These are phyloP conservation scores for Umbelopsis sp. DNA, from an alignment of 192 early-diverging fungal genomes.

Conservation along the genomic window DNA sequence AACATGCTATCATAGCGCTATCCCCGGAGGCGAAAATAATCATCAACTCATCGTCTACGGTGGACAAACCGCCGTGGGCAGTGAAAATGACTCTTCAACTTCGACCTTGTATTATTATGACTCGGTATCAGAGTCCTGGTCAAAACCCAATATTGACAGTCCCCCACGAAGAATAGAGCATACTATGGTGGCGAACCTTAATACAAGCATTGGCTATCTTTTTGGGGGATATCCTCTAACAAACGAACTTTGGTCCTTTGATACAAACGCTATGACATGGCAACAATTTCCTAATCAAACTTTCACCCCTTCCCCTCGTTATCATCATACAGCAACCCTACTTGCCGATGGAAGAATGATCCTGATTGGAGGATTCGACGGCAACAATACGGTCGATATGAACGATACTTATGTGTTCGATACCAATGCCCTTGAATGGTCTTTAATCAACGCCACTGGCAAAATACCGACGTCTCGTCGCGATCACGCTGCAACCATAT, in stretches of 20 bases:
- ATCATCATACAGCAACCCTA: slow-evolving; percentile 29
- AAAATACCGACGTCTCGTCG: slow-evolving; percentile 19
- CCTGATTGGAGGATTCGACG: slow-evolving; percentile 31
- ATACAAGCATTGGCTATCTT: slow-evolving; percentile 22
- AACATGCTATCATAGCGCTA: slow-evolving; percentile 24
- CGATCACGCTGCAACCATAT: slow-evolving; percentile 26
- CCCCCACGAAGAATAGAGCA: slow-evolving; percentile 23
- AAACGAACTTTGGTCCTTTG: slow-evolving; percentile 26
- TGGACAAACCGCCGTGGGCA: slow-evolving; percentile 21
- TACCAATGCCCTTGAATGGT: slow-evolving; percentile 16
- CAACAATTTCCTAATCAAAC: neutral
- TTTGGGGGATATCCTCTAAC: slow-evolving; percentile 32
- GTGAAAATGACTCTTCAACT: neutral
- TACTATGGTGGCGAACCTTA: slow-evolving; percentile 15
- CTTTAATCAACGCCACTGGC: neutral
- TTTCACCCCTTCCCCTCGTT: slow-evolving; percentile 24
- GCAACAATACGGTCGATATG: slow-evolving; percentile 16
- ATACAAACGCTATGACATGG: slow-evolving; percentile 26
- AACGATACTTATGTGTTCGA: slow-evolving; percentile 24
- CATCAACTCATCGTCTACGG: slow-evolving; percentile 26
- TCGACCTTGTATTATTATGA: slow-evolving; percentile 6
- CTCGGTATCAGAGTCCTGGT: neutral
- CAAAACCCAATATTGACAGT: neutral
- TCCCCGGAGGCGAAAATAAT: slow-evolving; percentile 25
- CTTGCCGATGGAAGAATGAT: slow-evolving; percentile 31